These are phyloP conservation scores for Entomortierella parvispora DNA, from an alignment of 192 early-diverging fungal species.

Conservation along the genomic window DNA sequence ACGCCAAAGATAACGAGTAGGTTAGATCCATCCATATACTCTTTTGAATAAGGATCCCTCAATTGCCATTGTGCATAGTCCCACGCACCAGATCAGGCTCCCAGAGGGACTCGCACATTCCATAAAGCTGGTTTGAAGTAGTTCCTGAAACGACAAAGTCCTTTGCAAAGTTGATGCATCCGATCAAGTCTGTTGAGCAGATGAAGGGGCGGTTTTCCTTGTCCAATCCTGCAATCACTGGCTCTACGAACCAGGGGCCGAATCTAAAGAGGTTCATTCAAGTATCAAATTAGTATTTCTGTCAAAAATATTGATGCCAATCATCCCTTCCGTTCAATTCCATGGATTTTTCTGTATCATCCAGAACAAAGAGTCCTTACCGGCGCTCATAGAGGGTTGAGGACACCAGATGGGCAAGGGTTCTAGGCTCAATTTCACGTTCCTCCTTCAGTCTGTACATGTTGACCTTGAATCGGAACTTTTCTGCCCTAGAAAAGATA, in stretches of 20 bases:
- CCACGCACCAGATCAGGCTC: constrained; percentile 90
- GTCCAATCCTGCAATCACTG: constrained; percentile 94
- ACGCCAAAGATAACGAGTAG: not conserved
- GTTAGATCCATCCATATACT: not conserved
- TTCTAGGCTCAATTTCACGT: constrained; percentile 94
- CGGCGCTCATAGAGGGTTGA: constrained; percentile 94
- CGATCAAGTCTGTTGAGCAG: constrained; percentile 94
- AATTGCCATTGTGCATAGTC: not conserved
- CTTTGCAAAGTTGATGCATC: constrained; percentile 90
- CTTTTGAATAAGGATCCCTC: not conserved
- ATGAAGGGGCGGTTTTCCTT: constrained; percentile 92
- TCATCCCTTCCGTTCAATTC: not conserved
- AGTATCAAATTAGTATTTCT: not conserved
- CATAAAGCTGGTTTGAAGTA: constrained; percentile 86
- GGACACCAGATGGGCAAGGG: constrained; percentile 92
- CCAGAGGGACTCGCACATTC: constrained; percentile 98
- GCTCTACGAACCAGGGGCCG: constrained; percentile 95
- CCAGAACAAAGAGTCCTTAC: constrained; percentile 45
- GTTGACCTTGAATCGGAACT: constrained; percentile 93
- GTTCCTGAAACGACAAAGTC: constrained; percentile 98
- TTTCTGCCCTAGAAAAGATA: constrained; percentile 70
- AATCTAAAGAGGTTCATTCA: constrained; percentile 71
- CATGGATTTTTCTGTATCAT: not conserved
- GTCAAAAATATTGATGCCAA: not conserved
- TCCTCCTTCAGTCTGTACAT: constrained; percentile 97